Percentiles rank a stretch among this genome's conserved stretches.
Evolutionary conservation across 306 rosid genomes (phyloP).

Genomic region (Cicer chorassanicum): DNA sequence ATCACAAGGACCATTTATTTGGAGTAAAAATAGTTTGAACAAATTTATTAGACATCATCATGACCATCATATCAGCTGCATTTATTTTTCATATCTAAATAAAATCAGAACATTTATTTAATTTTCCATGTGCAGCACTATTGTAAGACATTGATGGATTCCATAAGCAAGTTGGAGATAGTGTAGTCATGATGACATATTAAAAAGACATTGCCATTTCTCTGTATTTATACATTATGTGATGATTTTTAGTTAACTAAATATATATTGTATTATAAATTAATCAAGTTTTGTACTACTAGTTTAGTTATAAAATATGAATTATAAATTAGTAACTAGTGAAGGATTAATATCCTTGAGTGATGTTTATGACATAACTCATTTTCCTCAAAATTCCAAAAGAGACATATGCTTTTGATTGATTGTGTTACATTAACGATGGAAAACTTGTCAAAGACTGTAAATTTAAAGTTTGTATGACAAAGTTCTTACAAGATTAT

Average conservation of each 20-base stretch:
- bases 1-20: slow-evolving; percentile 6
- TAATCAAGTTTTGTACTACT: not conserved
- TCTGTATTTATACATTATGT: slow-evolving; percentile 5
- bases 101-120: slow-evolving; percentile 31
- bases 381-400: slow-evolving; percentile 1
- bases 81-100: slow-evolving; percentile 34
- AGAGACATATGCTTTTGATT: slow-evolving; percentile 16
- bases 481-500: slow-evolving; percentile 29
- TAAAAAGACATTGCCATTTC: not conserved
- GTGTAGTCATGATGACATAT: slow-evolving; percentile 43
- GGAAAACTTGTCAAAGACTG: slow-evolving; percentile 37
- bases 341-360: not conserved
- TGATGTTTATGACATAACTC: not conserved
- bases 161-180: slow-evolving; percentile 21
- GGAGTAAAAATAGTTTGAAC: slow-evolving; percentile 16
- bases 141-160: slow-evolving; percentile 38
- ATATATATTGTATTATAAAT: not conserved
- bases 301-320: not conserved
- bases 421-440: slow-evolving; percentile 39
- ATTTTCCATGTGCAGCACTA: slow-evolving; percentile 48
- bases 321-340: not conserved
- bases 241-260: not conserved
- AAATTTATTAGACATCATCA: slow-evolving; percentile 27
- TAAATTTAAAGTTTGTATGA: slow-evolving; percentile 37
- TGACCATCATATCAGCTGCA: slow-evolving; percentile 34